Conservation (phyloP, 306 rosid genomes). For the Vicia sativa region DNA sequence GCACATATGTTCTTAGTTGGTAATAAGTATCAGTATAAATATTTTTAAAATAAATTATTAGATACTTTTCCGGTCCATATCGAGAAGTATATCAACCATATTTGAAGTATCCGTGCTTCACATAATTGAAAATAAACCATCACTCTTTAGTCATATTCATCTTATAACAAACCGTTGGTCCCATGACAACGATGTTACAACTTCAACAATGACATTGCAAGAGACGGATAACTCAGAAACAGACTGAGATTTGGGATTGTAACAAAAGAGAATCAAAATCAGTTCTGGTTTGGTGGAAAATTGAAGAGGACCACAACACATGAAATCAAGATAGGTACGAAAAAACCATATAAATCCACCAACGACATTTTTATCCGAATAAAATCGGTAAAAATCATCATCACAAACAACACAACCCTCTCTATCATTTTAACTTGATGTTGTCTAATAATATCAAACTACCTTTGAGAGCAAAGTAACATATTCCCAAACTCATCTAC, state of each 20-base stretch:
- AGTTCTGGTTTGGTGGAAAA: constrained; percentile 1
- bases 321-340: background rate
- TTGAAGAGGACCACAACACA: constrained; percentile 1
- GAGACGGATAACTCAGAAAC: background rate
- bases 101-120: background rate
- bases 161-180: background rate
- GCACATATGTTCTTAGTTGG: background rate
- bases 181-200: constrained; percentile 5
- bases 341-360: constrained; percentile 37
- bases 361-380: constrained; percentile 39
- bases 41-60: too few relatives aligned
- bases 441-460: constrained; percentile 25
- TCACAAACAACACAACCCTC: constrained; percentile 39
- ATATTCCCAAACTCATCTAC: constrained; percentile 44
- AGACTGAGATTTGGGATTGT: background rate
- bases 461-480: constrained; percentile 37
- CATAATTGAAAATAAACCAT: background rate
- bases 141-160: background rate
- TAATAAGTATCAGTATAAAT: too few relatives aligned
- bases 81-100: accelerated
- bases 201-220: constrained; percentile 2
- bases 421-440: constrained; percentile 31
- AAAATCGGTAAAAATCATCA: constrained; percentile 42
- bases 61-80: background rate
- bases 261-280: background rate